Evolutionary conservation across 148 eudicot genomes (phyloP).

Genomic region (Fagopyrum tataricum): DNA sequence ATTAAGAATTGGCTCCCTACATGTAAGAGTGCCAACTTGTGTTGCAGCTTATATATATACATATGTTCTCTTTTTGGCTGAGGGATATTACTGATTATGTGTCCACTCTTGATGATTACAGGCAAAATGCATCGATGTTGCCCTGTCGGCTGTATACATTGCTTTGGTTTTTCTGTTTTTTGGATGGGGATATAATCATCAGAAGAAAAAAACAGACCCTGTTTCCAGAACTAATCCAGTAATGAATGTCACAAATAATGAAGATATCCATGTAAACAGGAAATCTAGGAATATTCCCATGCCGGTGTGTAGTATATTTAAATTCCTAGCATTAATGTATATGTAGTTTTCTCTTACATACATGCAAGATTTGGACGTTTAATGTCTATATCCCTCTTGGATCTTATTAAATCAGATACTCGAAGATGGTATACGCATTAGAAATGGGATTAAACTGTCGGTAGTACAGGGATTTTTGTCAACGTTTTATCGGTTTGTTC

Average conservation of each 20-base stretch:
- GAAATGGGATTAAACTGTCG: conserved; percentile 75
- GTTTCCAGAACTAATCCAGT: conserved; percentile 56
- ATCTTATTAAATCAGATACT: conserved; percentile 41
- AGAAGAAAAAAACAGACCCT: conserved; percentile 46
- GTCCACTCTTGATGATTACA: conserved; percentile 29
- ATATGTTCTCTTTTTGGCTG: not conserved
- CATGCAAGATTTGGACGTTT: not conserved
- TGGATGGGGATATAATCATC: conserved; percentile 80
- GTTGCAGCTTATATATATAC: not conserved
- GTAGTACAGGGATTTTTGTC: conserved; percentile 89
- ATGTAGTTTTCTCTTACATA: not conserved
- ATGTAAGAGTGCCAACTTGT: conserved; percentile 35
- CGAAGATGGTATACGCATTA: conserved; percentile 49
- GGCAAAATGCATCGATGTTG: conserved; percentile 91
- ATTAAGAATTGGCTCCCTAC: conserved; percentile 72
- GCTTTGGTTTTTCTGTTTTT: conserved; percentile 59
- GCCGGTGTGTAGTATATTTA: conserved; percentile 39
- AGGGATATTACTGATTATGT: conserved; percentile 8
- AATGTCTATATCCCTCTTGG: not conserved
- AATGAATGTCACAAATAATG: conserved; percentile 39
- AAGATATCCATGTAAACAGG: conserved; percentile 32
- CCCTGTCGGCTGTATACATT: conserved; percentile 61
- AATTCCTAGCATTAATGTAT: not conserved
- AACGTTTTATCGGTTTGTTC: conserved; percentile 72
- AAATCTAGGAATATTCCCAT: conserved; percentile 69